Conservation (phyloP, 192 early-diverging fungal genomes). For the Coemansia umbellata region DNA sequence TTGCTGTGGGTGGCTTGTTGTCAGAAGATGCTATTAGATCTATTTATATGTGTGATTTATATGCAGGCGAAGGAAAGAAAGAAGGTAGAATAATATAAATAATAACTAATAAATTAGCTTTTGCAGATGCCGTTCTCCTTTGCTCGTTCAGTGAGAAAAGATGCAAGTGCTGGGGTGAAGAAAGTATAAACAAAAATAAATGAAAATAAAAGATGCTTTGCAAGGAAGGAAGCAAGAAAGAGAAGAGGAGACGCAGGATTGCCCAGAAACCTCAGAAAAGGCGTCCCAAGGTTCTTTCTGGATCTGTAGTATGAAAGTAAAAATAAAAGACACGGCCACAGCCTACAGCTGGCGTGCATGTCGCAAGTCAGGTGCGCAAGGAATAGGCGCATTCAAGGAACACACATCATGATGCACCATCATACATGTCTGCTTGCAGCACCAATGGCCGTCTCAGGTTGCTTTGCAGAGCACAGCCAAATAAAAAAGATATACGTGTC, state of each 20-base stretch:
- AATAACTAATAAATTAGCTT: constrained; percentile 2
- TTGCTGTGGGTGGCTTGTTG: constrained; percentile 1
- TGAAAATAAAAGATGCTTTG: background rate
- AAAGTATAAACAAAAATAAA: constrained; percentile 1
- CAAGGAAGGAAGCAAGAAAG: background rate
- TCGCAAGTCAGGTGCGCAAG: background rate
- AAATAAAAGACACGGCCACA: too few relatives aligned
- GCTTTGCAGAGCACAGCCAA: too few relatives aligned
- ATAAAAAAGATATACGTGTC: too few relatives aligned
- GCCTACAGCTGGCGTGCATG: background rate
- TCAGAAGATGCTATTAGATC: background rate
- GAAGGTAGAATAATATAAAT: background rate
- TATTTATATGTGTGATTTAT: background rate
- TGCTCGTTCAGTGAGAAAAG: background rate
- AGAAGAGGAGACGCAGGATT: background rate
- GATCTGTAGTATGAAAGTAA: background rate
- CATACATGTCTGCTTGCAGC: too few relatives aligned
- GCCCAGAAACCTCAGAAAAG: background rate
- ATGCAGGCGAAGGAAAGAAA: background rate
- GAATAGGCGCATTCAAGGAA: background rate
- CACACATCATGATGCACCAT: too few relatives aligned
- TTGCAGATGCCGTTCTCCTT: background rate
- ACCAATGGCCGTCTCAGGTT: too few relatives aligned
- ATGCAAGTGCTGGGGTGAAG: background rate
- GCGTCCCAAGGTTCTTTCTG: background rate